Evolutionary conservation across 1,284 basidiomycete species (phyloP).

Genomic region (Puccinia coronata): DNA sequence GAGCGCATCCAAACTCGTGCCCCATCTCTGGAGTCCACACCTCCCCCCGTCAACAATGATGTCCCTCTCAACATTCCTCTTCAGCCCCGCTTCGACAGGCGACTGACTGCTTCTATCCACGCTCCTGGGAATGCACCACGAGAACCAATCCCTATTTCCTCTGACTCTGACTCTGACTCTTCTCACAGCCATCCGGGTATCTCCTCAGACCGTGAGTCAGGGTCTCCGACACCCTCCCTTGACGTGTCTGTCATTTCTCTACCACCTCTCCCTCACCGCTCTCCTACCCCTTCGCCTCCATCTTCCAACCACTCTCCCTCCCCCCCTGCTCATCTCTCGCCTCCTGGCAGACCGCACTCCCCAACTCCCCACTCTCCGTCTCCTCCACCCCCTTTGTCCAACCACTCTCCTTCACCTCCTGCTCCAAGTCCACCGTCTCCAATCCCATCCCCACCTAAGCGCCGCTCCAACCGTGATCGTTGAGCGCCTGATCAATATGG

Average conservation of each 20-base stretch:
- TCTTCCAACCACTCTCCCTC: too few relatives aligned
- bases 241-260: conserved; percentile 4
- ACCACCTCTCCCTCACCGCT: not conserved
- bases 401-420: not conserved
- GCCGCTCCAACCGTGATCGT: not conserved
- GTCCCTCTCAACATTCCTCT: not conserved
- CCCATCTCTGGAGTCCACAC: not conserved
- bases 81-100: not conserved
- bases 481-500: not conserved
- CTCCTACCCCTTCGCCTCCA: not conserved
- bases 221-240: not conserved
- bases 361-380: too few relatives aligned
- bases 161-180: not conserved
- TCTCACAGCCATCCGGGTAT: not conserved
- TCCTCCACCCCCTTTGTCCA: too few relatives aligned
- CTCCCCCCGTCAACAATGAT: not conserved
- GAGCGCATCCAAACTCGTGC: too few relatives aligned
- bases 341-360: not conserved
- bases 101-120: conserved; percentile 6
- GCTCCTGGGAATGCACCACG: not conserved
- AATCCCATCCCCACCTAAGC: too few relatives aligned
- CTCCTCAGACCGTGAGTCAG: not conserved
- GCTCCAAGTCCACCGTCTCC: too few relatives aligned
- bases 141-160: not conserved
- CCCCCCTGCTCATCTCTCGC: too few relatives aligned